These are phyloP conservation scores for Astragalus glycyphyllos DNA, from an alignment of 306 rosid genomes.

Conservation along the genomic window DNA sequence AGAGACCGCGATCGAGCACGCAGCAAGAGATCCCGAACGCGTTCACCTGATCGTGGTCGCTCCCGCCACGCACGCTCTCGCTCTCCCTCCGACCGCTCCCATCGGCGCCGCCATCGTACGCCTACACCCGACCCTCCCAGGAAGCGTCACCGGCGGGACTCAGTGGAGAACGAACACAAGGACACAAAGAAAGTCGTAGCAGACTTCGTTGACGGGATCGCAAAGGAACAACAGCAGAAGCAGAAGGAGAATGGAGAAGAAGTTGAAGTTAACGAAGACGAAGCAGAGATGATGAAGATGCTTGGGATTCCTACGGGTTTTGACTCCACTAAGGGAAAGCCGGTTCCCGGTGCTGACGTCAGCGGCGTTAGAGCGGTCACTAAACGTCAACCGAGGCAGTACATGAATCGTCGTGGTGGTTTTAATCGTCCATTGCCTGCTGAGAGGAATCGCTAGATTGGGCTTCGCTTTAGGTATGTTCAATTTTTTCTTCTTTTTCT, in stretches of 20 bases:
- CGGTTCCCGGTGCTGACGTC: constrained; percentile 85
- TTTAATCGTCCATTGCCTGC: constrained; percentile 98
- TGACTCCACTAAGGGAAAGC: constrained; percentile 92
- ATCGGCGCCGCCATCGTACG: constrained; percentile 70
- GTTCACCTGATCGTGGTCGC: constrained; percentile 72
- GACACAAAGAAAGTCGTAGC: constrained; percentile 74
- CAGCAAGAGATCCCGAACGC: constrained; percentile 78
- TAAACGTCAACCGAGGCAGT: constrained; percentile 93
- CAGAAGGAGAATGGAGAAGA: constrained; percentile 52
- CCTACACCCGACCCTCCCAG: constrained; percentile 74
- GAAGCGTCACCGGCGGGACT: constrained; percentile 77
- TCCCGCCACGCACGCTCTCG: constrained; percentile 82
- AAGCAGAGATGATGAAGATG: constrained; percentile 95
- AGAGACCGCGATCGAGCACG: constrained; percentile 65
- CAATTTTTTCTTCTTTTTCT: constrained; percentile 32
- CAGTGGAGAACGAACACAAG: constrained; percentile 60
- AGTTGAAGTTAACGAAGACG: constrained; percentile 64
- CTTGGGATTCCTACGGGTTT: constrained; percentile 87
- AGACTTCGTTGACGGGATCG: constrained; percentile 83
- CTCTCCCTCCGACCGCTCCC: constrained; percentile 67
- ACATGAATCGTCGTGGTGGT: constrained; percentile 98
- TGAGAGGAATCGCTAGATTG: constrained; percentile 76
- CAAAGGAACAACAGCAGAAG: constrained; percentile 66
- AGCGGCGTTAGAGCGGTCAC: constrained; percentile 87
- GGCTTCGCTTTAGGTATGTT: constrained; percentile 44